Percentiles rank a stretch among this genome's conserved stretches.
These are phyloP conservation scores for Colletotrichum sp. DNA, from an alignment of 2,329 filamentous ascomycete genomes.

Conservation along the genomic window DNA sequence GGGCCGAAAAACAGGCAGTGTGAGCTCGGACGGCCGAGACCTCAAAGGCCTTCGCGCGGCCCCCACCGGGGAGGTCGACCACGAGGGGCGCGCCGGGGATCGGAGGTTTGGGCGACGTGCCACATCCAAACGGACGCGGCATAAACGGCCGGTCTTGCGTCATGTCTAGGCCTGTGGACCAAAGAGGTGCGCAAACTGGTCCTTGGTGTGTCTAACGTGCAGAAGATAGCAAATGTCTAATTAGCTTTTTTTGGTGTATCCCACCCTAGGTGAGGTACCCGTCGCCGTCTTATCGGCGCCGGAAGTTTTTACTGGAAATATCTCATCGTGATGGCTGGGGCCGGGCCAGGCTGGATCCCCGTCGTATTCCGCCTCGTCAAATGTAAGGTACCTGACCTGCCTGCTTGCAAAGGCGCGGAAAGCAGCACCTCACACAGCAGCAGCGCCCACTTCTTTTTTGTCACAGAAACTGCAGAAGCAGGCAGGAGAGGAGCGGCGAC, in stretches of 20 bases:
- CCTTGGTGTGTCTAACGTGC: background rate
- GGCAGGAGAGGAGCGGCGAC: background rate
- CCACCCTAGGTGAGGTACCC: background rate
- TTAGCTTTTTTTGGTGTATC: background rate
- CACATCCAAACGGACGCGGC: constrained; percentile 8
- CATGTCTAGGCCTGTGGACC: constrained; percentile 6
- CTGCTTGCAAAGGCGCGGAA: background rate
- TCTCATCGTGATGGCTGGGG: background rate
- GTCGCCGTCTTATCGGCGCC: background rate
- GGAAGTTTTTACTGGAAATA: constrained; percentile 1
- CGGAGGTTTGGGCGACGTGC: background rate
- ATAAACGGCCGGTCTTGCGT: constrained; percentile 18
- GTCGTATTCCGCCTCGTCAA: background rate
- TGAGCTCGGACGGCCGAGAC: constrained; percentile 17
- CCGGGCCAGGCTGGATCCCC: background rate
- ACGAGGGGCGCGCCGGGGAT: background rate
- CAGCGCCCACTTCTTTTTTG: background rate
- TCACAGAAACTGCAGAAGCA: background rate
- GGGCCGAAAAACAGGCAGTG: background rate
- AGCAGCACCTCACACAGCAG: background rate
- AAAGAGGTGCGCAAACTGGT: constrained; percentile 4
- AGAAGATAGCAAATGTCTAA: background rate
- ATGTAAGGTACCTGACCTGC: background rate
- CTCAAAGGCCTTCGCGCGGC: background rate
- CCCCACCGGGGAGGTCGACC: background rate